Conservation (phyloP, 2,329 filamentous ascomycete species). For the Arthrobotrys megalospora region DNA sequence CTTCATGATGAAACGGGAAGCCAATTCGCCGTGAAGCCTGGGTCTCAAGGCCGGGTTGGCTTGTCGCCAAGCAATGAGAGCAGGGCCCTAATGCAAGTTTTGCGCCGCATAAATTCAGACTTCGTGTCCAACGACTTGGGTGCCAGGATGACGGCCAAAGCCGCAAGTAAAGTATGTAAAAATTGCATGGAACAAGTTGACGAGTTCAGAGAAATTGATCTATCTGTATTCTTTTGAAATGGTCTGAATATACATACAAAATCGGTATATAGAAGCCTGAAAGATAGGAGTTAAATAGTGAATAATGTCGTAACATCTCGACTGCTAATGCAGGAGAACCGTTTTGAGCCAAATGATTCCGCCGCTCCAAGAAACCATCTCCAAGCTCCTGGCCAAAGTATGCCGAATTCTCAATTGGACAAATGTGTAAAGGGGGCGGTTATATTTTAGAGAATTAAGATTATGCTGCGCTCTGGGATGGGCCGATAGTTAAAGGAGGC, state of each 20-base stretch:
- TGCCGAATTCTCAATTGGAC: conserved; percentile 19
- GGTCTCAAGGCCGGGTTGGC: conserved; percentile 5
- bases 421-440: conserved; percentile 8
- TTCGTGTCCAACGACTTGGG: conserved; percentile 22
- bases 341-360: conserved; percentile 15
- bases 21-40: not conserved
- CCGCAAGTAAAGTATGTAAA: not conserved
- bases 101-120: conserved; percentile 23
- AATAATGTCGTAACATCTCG: conserved; percentile 15
- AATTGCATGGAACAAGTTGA: too few species aligned
- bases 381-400: conserved; percentile 15
- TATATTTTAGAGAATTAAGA: conserved; percentile 49
- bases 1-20: conserved; percentile 30
- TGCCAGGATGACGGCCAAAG: conserved; percentile 11
- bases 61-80: conserved; percentile 6
- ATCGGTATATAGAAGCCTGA: conserved; percentile 20
- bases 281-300: conserved; percentile 14
- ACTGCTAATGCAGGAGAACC: not conserved
- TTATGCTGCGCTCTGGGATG: conserved; percentile 40
- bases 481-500: conserved; percentile 29
- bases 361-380: conserved; percentile 16
- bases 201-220: conserved; percentile 8
- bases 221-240: conserved; percentile 42
- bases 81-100: conserved; percentile 18
- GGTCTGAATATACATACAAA: conserved; percentile 41